Percentiles rank a stretch among this genome's conserved stretches.
Evolutionary conservation across 441 rosid genomes (phyloP).

Genomic region (Cnidoscolus chayamansa): DNA sequence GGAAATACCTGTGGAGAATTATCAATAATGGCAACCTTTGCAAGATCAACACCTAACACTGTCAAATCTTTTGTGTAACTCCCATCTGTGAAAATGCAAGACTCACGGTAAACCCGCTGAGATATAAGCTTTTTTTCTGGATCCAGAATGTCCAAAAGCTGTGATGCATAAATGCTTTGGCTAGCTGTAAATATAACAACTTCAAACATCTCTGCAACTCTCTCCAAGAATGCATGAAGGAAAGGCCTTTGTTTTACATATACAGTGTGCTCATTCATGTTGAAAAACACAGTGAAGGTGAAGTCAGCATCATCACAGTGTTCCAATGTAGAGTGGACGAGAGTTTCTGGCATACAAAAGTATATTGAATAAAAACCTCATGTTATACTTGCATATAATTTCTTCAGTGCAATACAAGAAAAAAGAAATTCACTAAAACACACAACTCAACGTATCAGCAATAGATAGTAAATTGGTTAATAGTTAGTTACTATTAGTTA

Average conservation of each 20-base stretch:
- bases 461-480: too few relatives aligned
- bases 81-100: conserved; percentile 80
- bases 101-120: conserved; percentile 73
- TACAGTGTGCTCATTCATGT: conserved; percentile 83
- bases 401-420: too few relatives aligned
- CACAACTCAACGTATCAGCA: neutral
- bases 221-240: conserved; percentile 73
- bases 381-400: neutral
- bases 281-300: conserved; percentile 75
- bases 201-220: conserved; percentile 86
- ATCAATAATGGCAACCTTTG: conserved; percentile 92
- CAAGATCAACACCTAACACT: conserved; percentile 88
- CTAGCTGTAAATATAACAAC: conserved; percentile 90
- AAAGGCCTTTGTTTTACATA: conserved; percentile 85
- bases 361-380: conserved; percentile 1
- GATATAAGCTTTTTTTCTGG: conserved; percentile 73
- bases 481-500: too few relatives aligned
- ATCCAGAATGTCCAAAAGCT: conserved; percentile 78
- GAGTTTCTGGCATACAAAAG: conserved; percentile 64
- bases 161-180: conserved; percentile 87
- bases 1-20: conserved; percentile 88
- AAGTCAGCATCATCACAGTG: conserved; percentile 78
- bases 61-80: conserved; percentile 92
- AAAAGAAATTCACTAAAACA: neutral
- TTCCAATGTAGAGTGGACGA: conserved; percentile 86